Percentiles rank a stretch among this genome's conserved stretches.
phyloP scores from a whole-genome alignment of 306 rosid species.

The Macrotyloma uniflorum region DNA sequence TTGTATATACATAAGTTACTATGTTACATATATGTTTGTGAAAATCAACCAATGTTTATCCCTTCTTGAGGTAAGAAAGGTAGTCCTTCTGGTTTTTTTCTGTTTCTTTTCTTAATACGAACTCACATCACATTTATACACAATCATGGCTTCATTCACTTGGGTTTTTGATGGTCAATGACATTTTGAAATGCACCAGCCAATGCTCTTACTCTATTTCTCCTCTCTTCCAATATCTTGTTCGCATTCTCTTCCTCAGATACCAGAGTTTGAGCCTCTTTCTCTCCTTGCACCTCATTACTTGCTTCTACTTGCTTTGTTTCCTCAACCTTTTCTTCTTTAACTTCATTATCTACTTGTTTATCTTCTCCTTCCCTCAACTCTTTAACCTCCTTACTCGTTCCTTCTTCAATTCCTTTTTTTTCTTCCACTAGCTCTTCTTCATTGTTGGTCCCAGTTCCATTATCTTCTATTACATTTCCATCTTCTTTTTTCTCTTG shows the following conservation, averaged over 20 bases:
- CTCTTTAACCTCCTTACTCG: slow-evolving; percentile 11
- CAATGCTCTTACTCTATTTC: slow-evolving; percentile 79
- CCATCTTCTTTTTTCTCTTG: background rate
- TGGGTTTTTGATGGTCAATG: slow-evolving; percentile 72
- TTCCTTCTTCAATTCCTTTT: slow-evolving; percentile 28
- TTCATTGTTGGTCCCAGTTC: slow-evolving; percentile 14
- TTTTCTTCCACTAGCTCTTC: slow-evolving; percentile 30
- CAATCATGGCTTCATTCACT: slow-evolving; percentile 32
- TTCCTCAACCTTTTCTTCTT: slow-evolving; percentile 31
- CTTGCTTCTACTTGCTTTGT: slow-evolving; percentile 34
- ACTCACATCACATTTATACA: background rate
- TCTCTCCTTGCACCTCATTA: slow-evolving; percentile 43
- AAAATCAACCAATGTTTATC: too few relatives aligned
- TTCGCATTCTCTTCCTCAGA: slow-evolving; percentile 68
- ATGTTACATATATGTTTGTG: too few relatives aligned
- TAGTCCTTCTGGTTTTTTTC: background rate
- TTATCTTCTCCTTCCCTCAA: slow-evolving; percentile 32
- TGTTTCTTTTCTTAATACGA: background rate
- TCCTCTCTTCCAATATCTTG: slow-evolving; percentile 66
- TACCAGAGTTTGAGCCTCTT: slow-evolving; percentile 48
- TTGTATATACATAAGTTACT: too few relatives aligned
- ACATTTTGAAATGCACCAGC: slow-evolving; percentile 95
- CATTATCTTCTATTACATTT: slow-evolving; percentile 18
- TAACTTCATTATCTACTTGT: slow-evolving; percentile 22
- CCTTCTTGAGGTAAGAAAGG: too few relatives aligned